Percentiles rank a stretch among this genome's conserved stretches.
phyloP scores from a whole-genome alignment of 2,329 filamentous ascomycete genomes.

The Ascochyta fabae region DNA sequence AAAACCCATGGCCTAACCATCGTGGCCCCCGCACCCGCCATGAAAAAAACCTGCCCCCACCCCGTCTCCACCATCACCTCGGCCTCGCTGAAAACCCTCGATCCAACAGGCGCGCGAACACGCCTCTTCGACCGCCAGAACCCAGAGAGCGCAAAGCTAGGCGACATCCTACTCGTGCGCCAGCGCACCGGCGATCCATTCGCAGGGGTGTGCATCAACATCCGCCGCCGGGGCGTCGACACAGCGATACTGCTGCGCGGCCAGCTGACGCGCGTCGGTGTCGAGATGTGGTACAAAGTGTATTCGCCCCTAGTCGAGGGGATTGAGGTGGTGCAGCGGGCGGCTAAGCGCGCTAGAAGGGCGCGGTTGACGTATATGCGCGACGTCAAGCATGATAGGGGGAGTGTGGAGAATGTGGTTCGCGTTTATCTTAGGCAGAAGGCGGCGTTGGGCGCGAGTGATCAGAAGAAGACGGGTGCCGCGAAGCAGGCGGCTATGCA shows the following conservation, averaged over 20 bases:
- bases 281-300: conserved; percentile 98
- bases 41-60: conserved; percentile 65
- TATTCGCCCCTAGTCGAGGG: conserved; percentile 88
- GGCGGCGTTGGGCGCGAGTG: conserved; percentile 43
- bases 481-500: conserved; percentile 31
- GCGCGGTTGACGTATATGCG: conserved; percentile 92
- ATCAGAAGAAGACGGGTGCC: conserved; percentile 37
- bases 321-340: conserved; percentile 91
- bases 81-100: conserved; percentile 75
- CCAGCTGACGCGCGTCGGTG: conserved; percentile 82
- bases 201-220: conserved; percentile 84
- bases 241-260: conserved; percentile 87
- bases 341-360: conserved; percentile 81
- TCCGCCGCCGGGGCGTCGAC: conserved; percentile 84
- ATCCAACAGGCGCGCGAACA: conserved; percentile 82
- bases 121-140: conserved; percentile 81
- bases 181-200: conserved; percentile 88
- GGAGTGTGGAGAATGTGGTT: conserved; percentile 49
- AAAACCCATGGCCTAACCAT: conserved; percentile 53
- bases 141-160: conserved; percentile 78
- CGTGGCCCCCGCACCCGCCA: conserved; percentile 60
- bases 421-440: conserved; percentile 47
- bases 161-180: conserved; percentile 90
- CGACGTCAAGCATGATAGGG: conserved; percentile 47
- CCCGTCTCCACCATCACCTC: conserved; percentile 72